These are phyloP conservation scores for Cryptosporidium baileyi DNA, from an alignment of 169 alveolate species.

Conservation along the genomic window DNA sequence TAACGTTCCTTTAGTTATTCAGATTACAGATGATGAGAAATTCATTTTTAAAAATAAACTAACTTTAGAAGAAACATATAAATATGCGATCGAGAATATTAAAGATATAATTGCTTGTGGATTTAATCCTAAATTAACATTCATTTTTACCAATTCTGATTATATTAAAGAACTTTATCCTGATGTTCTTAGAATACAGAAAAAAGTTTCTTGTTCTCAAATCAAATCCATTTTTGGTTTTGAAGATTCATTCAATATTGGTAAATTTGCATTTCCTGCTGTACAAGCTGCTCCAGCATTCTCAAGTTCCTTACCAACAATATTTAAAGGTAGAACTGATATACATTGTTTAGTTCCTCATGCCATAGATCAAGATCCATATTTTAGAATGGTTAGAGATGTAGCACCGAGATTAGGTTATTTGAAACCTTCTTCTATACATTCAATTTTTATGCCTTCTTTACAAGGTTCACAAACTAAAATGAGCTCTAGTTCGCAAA, in stretches of 20 bases:
- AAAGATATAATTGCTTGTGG: constrained; percentile 99
- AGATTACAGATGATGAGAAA: constrained; percentile 99
- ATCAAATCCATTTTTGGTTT: constrained; percentile 93
- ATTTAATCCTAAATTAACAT: constrained; percentile 96
- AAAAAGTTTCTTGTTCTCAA: constrained; percentile 92
- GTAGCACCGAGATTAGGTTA: constrained; percentile 94
- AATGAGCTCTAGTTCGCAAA: constrained; percentile 81
- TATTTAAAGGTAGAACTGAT: constrained; percentile 87
- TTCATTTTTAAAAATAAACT: constrained; percentile 93
- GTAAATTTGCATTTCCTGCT: constrained; percentile 96
- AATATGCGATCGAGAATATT: constrained; percentile 93
- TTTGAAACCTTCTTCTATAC: constrained; percentile 91
- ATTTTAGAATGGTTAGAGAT: constrained; percentile 97
- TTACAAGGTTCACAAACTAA: constrained; percentile 92
- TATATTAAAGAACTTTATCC: constrained; percentile 84
- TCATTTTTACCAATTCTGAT: constrained; percentile 89
- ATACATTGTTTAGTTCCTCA: constrained; percentile 93
- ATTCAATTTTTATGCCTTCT: constrained; percentile 97
- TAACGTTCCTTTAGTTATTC: constrained; percentile 97
- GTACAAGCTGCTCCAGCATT: constrained; percentile 96
- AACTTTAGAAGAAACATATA: constrained; percentile 85
- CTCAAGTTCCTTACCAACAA: constrained; percentile 92
- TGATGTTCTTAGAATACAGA: constrained; percentile 90
- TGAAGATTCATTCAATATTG: constrained; percentile 90
- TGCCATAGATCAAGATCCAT: constrained; percentile 99